Conservation (phyloP, 345 rosid genomes). For the Heritiera littoralis region DNA sequence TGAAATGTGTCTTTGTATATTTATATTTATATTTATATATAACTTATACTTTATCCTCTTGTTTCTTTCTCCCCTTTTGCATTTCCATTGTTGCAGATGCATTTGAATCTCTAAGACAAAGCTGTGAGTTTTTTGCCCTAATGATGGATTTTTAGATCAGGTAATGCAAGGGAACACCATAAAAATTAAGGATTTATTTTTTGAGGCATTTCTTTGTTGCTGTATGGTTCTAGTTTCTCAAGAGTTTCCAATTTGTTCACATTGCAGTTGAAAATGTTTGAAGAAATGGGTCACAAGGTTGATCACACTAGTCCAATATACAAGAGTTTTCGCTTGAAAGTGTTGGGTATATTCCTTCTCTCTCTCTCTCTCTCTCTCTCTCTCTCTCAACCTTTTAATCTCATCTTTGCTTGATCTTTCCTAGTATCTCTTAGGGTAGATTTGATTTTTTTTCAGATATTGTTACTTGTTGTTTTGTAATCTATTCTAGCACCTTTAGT, state of each 20-base stretch:
- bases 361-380: neutral
- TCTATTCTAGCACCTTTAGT: conserved; percentile 12
- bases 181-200: neutral
- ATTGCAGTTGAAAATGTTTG: conserved; percentile 75
- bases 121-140: conserved; percentile 73
- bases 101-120: conserved; percentile 60
- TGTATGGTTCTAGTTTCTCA: conserved; percentile 19
- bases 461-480: neutral
- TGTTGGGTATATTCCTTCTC: conserved; percentile 48
- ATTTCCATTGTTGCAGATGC: conserved; percentile 52
- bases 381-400: neutral
- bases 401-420: conserved; percentile 6
- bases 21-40: neutral
- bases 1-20: neutral
- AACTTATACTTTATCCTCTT: neutral
- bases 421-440: neutral
- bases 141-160: conserved; percentile 86
- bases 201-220: conserved; percentile 11
- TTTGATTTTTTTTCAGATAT: neutral
- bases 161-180: conserved; percentile 36
- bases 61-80: conserved; percentile 11
- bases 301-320: conserved; percentile 58
- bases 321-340: conserved; percentile 80
- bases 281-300: conserved; percentile 69
- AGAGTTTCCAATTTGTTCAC: neutral